Conservation (phyloP, 1,284 basidiomycete species). For the Heimioporus retisporus region DNA sequence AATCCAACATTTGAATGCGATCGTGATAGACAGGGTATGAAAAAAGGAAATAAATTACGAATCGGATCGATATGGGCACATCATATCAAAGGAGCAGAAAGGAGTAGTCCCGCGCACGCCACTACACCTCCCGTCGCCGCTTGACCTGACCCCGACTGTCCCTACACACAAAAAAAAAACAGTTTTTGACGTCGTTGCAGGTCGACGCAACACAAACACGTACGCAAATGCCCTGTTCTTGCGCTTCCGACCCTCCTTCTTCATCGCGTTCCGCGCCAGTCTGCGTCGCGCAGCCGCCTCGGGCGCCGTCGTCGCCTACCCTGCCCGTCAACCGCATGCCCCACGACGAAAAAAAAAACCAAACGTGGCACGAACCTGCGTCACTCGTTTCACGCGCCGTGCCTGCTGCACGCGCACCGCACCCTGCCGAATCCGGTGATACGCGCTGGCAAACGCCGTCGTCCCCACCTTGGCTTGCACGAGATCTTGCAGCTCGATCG, state of each 20-base stretch:
- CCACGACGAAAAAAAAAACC: neutral
- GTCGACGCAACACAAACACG: conserved; percentile 36
- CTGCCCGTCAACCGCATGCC: too few relatives aligned
- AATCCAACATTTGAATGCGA: too few relatives aligned
- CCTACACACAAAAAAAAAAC: too few relatives aligned
- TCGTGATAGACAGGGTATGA: too few relatives aligned
- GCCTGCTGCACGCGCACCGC: conserved; percentile 78
- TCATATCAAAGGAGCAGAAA: too few relatives aligned
- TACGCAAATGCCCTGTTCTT: conserved; percentile 73
- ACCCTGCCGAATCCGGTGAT: conserved; percentile 84
- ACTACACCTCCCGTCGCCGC: too few relatives aligned
- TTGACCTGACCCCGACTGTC: too few relatives aligned
- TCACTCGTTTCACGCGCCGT: conserved; percentile 73
- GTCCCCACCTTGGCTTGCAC: conserved; percentile 90
- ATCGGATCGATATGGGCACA: too few relatives aligned
- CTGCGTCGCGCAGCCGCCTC: conserved; percentile 84
- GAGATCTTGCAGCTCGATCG: conserved; percentile 90
- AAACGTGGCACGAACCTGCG: conserved; percentile 56
- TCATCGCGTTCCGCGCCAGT: conserved; percentile 70
- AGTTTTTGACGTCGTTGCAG: too few relatives aligned
- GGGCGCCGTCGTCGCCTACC: conserved; percentile 71
- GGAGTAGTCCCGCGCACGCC: too few relatives aligned
- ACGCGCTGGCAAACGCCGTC: conserved; percentile 82
- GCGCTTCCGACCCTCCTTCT: conserved; percentile 87
- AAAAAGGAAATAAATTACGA: too few relatives aligned